phyloP scores from a whole-genome alignment of 208 protist genomes.

The Acanthamoeba sp. region DNA sequence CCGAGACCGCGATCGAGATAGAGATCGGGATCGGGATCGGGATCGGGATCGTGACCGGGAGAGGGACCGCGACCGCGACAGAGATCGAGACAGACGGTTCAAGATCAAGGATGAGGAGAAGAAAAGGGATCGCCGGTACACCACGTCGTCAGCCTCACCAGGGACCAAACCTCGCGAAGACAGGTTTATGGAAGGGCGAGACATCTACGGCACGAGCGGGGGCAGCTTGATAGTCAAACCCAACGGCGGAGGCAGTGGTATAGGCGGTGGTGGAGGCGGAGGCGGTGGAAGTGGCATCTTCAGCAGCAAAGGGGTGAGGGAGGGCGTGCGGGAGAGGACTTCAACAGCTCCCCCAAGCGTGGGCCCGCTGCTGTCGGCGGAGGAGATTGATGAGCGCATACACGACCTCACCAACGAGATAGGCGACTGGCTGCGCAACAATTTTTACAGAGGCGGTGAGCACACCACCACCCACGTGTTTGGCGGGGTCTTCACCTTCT shows the following conservation, averaged over 20 bases:
- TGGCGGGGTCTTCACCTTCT: no score
- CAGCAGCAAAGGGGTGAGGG: not conserved
- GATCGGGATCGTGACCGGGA: not conserved
- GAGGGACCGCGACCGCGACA: not conserved
- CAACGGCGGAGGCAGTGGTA: not conserved
- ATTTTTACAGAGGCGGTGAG: not conserved
- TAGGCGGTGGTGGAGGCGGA: not conserved
- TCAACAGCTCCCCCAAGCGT: no score
- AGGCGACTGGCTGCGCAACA: not conserved
- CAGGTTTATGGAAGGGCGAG: not conserved
- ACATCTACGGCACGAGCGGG: no score
- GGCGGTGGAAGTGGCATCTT: not conserved
- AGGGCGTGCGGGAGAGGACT: not conserved
- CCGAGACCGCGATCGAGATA: not conserved
- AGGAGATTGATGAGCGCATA: not conserved
- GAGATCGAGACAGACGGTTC: conserved; percentile 7
- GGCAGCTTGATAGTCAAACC: not conserved
- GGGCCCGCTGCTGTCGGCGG: not conserved
- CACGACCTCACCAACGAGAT: not conserved
- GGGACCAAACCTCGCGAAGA: not conserved
- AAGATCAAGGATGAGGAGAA: not conserved
- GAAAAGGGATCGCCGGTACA: not conserved
- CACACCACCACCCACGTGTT: no score
- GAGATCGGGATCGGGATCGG: not conserved
- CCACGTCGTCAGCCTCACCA: not conserved